These are phyloP conservation scores for Penicillium janthinellum DNA, from an alignment of 2,329 filamentous ascomycete species.

Conservation along the genomic window DNA sequence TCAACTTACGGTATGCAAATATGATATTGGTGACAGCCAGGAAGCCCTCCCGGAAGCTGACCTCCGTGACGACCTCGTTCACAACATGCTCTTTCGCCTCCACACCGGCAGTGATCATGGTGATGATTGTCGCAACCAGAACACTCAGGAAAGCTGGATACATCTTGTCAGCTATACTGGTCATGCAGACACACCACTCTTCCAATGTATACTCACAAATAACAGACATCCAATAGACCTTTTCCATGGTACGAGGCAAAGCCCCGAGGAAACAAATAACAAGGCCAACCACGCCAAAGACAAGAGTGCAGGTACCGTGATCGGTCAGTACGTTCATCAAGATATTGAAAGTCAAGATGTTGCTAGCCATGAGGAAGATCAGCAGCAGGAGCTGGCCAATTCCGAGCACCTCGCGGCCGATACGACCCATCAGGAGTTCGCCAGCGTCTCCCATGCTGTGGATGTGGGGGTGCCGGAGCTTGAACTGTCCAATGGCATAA, in stretches of 20 bases:
- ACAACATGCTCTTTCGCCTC: slow-evolving; percentile 43
- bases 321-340: slow-evolving; percentile 66
- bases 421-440: slow-evolving; percentile 61
- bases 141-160: slow-evolving; percentile 62
- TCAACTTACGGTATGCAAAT: slow-evolving; percentile 61
- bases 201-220: slow-evolving; percentile 46
- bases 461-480: slow-evolving; percentile 58
- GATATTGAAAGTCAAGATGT: slow-evolving; percentile 69
- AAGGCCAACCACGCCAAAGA: slow-evolving; percentile 63
- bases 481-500: slow-evolving; percentile 62
- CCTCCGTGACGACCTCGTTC: slow-evolving; percentile 40
- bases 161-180: slow-evolving; percentile 6
- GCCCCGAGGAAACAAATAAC: slow-evolving; percentile 61
- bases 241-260: slow-evolving; percentile 63
- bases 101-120: slow-evolving; percentile 66
- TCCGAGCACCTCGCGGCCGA: slow-evolving; percentile 64
- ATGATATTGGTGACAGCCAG: slow-evolving; percentile 67
- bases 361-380: slow-evolving; percentile 70
- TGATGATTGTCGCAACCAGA: slow-evolving; percentile 63
- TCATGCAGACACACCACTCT: too few species aligned
- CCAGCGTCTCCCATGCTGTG: slow-evolving; percentile 70
- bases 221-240: slow-evolving; percentile 63
- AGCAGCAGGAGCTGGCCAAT: slow-evolving; percentile 64
- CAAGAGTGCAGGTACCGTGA: slow-evolving; percentile 63
- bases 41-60: slow-evolving; percentile 58